Conservation (phyloP, 169 alveolate species). For the Plasmodium vinckei region DNA sequence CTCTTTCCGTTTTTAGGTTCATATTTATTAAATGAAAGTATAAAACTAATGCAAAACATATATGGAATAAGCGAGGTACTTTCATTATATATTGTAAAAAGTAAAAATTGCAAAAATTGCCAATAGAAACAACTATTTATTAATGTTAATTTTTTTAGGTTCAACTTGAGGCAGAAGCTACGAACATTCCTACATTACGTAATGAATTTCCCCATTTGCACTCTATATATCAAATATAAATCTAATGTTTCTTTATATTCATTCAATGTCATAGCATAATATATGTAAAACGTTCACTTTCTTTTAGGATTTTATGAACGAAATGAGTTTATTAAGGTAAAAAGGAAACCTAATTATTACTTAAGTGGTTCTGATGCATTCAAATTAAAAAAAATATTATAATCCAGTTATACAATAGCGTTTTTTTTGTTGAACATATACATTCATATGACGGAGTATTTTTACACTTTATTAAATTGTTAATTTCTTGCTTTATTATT, state of each 20-base stretch:
- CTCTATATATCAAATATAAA: neutral
- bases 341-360: slow-evolving; percentile 71
- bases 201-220: slow-evolving; percentile 27
- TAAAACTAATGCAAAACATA: slow-evolving; percentile 68
- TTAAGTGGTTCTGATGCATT: slow-evolving; percentile 73
- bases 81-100: slow-evolving; percentile 16
- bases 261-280: neutral
- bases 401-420: neutral
- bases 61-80: slow-evolving; percentile 71
- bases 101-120: too few species aligned
- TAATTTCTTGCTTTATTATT: too few species aligned
- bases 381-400: slow-evolving; percentile 65
- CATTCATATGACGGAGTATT: too few species aligned
- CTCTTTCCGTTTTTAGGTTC: slow-evolving; percentile 48
- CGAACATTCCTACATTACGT: slow-evolving; percentile 74
- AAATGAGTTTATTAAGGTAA: slow-evolving; percentile 74
- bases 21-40: slow-evolving; percentile 60
- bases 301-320: slow-evolving; percentile 70
- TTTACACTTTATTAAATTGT: too few species aligned
- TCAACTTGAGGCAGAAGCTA: slow-evolving; percentile 76
- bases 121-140: slow-evolving; percentile 26
- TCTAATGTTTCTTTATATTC: too few species aligned
- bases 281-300: neutral
- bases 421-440: neutral
- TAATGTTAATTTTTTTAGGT: slow-evolving; percentile 26